phyloP scores from a whole-genome alignment of 164 flowering plant species.

The Stephania cephalantha region DNA sequence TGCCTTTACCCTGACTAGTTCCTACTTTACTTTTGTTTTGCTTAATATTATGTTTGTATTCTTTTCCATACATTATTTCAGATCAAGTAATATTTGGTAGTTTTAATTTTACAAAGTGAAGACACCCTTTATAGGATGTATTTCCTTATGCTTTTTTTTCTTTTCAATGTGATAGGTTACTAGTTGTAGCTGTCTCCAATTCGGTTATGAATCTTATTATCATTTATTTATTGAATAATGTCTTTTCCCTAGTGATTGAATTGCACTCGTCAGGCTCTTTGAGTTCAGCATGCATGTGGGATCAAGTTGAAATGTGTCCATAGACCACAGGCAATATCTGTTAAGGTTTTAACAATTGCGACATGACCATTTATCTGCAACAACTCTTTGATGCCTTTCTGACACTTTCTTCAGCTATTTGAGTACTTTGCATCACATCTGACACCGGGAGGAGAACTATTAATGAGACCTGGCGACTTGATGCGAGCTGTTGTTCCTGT shows the following conservation, averaged over 20 bases:
- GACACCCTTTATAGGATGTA: neutral
- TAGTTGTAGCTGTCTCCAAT: slow-evolving; percentile 1
- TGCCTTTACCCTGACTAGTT: neutral
- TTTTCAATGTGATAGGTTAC: neutral
- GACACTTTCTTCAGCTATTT: slow-evolving; percentile 55
- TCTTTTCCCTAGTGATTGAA: slow-evolving; percentile 8
- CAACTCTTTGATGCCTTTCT: neutral
- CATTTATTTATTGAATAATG: neutral
- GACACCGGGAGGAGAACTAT: slow-evolving; percentile 53
- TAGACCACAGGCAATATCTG: slow-evolving; percentile 4
- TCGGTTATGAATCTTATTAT: slow-evolving; percentile 8
- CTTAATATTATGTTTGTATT: neutral
- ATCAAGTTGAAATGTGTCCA: slow-evolving; percentile 6
- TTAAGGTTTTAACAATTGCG: slow-evolving; percentile 9
- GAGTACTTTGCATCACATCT: slow-evolving; percentile 79
- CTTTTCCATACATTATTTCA: neutral
- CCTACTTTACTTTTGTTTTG: neutral
- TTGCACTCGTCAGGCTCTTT: slow-evolving; percentile 8
- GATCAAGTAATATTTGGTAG: neutral
- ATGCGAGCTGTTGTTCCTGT: slow-evolving; percentile 97
- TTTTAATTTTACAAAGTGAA: neutral
- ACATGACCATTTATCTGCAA: neutral
- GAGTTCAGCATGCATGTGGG: slow-evolving; percentile 11
- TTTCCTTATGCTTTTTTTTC: slow-evolving; percentile 3
- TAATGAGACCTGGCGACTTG: slow-evolving; percentile 87